Percentiles rank a stretch among this genome's conserved stretches.
These are phyloP conservation scores for Clarireedia homoeocarpa DNA, from an alignment of 2,329 filamentous ascomycete species.

Conservation along the genomic window DNA sequence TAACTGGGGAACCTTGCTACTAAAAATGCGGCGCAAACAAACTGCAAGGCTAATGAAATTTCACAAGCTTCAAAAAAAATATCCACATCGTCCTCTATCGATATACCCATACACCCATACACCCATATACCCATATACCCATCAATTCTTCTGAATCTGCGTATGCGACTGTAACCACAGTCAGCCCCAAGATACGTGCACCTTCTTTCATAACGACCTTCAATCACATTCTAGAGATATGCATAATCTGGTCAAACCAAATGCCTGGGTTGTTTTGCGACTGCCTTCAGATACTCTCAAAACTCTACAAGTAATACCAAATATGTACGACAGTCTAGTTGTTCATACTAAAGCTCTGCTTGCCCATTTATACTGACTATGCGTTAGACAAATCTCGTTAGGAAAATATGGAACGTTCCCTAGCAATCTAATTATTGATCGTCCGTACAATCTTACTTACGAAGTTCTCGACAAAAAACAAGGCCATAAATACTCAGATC, in stretches of 20 bases:
- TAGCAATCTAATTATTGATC: slow-evolving; percentile 80
- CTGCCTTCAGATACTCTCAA: slow-evolving; percentile 51
- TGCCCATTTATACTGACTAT: slow-evolving; percentile 13
- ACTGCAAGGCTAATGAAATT: too few relatives aligned
- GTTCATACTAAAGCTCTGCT: slow-evolving; percentile 17
- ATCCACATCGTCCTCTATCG: too few relatives aligned
- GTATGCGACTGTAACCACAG: too few relatives aligned
- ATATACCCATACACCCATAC: too few relatives aligned
- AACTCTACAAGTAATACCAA: slow-evolving; percentile 50
- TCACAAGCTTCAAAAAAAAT: too few relatives aligned
- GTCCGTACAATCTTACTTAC: slow-evolving; percentile 86
- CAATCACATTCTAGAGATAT: slow-evolving; percentile 15
- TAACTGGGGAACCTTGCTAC: too few relatives aligned
- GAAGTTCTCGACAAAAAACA: slow-evolving; percentile 70
- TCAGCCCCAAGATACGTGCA: too few relatives aligned
- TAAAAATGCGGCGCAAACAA: too few relatives aligned
- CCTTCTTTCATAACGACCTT: neutral
- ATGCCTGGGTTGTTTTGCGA: slow-evolving; percentile 52
- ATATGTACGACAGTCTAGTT: slow-evolving; percentile 43
- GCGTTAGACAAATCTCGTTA: slow-evolving; percentile 67
- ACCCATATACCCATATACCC: too few relatives aligned
- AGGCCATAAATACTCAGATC: slow-evolving; percentile 54
- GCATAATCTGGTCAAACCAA: slow-evolving; percentile 41
- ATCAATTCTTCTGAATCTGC: too few relatives aligned
- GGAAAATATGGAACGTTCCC: slow-evolving; percentile 92